Base-by-base conservation (phyloP, 257 asterid genomes). In the Leptodermis oblonga region DNA sequence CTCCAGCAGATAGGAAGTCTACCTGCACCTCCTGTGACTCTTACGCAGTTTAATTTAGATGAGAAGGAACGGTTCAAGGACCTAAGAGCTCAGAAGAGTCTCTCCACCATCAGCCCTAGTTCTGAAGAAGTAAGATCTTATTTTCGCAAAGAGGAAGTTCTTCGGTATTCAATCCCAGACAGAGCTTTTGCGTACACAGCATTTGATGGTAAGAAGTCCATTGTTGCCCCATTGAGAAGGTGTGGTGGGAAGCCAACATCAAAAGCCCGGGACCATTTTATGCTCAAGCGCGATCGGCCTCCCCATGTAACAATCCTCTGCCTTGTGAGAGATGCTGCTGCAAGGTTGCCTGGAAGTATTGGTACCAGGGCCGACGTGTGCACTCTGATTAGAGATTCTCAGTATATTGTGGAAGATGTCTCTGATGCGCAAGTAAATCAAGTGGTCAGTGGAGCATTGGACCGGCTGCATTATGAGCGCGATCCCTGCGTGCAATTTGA, bases 221-320 rank as follows among this genome's bases (percentile, higher is more conserved):
- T 92, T 33, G 98, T 94, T 65, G 99, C 99, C 41, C 99, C 99
- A 30, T 78, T 94, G 80, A 89, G 99, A 83, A 94, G 99, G 83
- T 86, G 99, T 61, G 98, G 98, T 45, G 99, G 99, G 70, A 94
- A 94, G 88, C 99, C 99, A 69, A 94, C 99, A 64, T 89, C 99
- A n/a, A 94, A 94, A 84, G 98, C 99, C 68, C 87, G 99, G 34
- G 98, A 94, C 71, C 99, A 94, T 81, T 94, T 94, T 72, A 91
- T 94, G 99, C 86, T 94, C 34, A 94, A 94, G 74, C 88, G 92
- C 20, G 93, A 94, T 66, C 82, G 99, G 18, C 99, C 99, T 18
- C 98, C 99, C 2, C 99, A 94, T 75, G 99, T 91, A 22, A 94
- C 99, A 3, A 91, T 94, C 77, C 95, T 94, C 13, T 94, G 99